Evolutionary conservation across 176 grass and related monocot genomes (phyloP).

Genomic region (Musa acuminata): DNA sequence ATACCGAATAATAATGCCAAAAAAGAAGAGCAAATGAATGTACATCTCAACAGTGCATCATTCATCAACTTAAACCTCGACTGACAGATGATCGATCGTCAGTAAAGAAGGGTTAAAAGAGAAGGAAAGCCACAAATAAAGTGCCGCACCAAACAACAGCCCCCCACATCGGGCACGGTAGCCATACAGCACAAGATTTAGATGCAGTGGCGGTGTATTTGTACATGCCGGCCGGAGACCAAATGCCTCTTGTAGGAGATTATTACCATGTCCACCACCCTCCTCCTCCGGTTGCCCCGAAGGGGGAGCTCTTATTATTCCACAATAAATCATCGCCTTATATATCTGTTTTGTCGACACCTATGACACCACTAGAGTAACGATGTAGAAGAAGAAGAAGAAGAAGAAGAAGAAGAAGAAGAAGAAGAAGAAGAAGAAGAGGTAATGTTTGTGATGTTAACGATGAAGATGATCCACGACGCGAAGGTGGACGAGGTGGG

Average conservation of each 20-base stretch:
- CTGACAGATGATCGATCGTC: too few species aligned
- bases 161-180: too few species aligned
- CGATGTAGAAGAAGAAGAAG: conserved; percentile 32
- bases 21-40: neutral
- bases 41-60: neutral
- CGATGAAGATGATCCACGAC: conserved; percentile 11
- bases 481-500: neutral
- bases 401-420: too few species aligned
- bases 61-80: too few species aligned
- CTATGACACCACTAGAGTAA: conserved; percentile 27
- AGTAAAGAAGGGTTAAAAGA: neutral
- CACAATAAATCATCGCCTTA: conserved; percentile 7
- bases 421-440: too few species aligned
- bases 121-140: neutral
- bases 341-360: neutral
- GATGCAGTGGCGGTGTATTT: neutral
- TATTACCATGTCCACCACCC: neutral
- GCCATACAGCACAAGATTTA: too few species aligned
- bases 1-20: neutral
- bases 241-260: neutral
- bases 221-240: neutral
- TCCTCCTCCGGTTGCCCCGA: neutral
- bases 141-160: neutral
- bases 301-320: conserved; percentile 14
- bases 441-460: conserved; percentile 29